Evolutionary conservation across 2,329 filamentous ascomycete genomes (phyloP), one percentile per base, ranked within the genome.

Genomic region (Arthrobotrys megalospora): DNA sequence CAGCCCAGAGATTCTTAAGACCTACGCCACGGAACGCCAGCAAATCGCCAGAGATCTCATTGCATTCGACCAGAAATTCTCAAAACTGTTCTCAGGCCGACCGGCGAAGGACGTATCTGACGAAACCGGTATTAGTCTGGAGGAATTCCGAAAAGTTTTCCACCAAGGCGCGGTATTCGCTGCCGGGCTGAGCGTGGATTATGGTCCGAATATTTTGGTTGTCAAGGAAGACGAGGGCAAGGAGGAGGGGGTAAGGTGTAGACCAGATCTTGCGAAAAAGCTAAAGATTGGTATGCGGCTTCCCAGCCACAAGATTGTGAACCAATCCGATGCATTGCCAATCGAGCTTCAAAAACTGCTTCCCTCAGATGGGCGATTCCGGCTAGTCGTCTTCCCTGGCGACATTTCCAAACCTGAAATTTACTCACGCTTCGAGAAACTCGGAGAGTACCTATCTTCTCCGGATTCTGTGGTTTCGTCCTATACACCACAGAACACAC

Each of bases 1-100:
- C 0, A 86, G 90, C 34, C 91, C 92, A 78, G 89, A 89, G 2
- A 87, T 96, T 16, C 88, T 98, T 63, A 89, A 90, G 79, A 96
- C 94, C 0, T 98, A 97, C 84, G 93, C 97, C 85, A 84, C 84
- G 0, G 88, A 89, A 81, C 85, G 91, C 4, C 86, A 87, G 5
- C 85, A 85, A 7, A 88, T 92, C 1, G 91, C 91, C 0, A 86
- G 90, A 79, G 88, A 91, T 45, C 86, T 93, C 0, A 92, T 93
- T 77, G 85, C 87, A 6, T 90, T 91, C 77, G 89, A 91, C 81
- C 87, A 88, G 72, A 86, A 85, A 41, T 89, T 90, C 80, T 87
- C 87, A 4, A 84, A 86, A 0, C 84, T 90, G 0, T 90, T 90
- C 82, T 87, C 87, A 0, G 87, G 87, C 0, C 85, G 85, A n/a